Conservation (phyloP, 2,329 filamentous ascomycete species). For the Aureobasidium sp. region DNA sequence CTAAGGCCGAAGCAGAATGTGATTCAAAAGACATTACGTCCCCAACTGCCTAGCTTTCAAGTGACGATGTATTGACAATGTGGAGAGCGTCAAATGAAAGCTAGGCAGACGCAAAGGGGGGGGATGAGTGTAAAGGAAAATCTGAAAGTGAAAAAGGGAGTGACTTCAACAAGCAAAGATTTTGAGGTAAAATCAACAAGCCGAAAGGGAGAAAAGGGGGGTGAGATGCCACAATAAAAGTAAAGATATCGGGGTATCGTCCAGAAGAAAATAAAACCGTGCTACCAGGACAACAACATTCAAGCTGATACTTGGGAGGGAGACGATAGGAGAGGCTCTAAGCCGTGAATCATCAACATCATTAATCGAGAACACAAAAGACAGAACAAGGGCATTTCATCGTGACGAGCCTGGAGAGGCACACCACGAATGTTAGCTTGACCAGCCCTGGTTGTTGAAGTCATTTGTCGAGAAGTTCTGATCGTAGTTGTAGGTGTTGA, state of each 20-base stretch:
- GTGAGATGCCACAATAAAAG: background rate
- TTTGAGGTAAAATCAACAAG: background rate
- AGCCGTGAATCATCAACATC: conserved; percentile 9
- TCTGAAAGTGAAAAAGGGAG: background rate
- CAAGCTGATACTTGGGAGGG: background rate
- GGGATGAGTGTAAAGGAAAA: background rate
- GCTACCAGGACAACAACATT: background rate
- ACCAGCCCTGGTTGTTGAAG: conserved; percentile 15
- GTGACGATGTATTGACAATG: background rate
- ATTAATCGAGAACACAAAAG: background rate
- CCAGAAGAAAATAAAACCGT: background rate
- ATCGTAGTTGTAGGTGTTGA: conserved; percentile 21
- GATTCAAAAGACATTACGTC: background rate
- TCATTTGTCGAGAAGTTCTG: conserved; percentile 22
- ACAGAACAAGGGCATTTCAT: background rate
- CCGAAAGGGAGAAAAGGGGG: background rate
- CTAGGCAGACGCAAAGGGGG: background rate
- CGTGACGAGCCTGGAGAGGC: background rate
- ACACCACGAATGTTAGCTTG: conserved; percentile 14
- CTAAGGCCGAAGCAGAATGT: background rate
- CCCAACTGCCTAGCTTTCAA: background rate
- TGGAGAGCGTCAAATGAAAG: background rate
- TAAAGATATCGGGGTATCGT: background rate
- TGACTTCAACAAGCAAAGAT: background rate
- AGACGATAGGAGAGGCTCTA: conserved; percentile 8